Evolutionary conservation across 805 yeast species (phyloP).

Genomic region (Yarrowia osloensis): DNA sequence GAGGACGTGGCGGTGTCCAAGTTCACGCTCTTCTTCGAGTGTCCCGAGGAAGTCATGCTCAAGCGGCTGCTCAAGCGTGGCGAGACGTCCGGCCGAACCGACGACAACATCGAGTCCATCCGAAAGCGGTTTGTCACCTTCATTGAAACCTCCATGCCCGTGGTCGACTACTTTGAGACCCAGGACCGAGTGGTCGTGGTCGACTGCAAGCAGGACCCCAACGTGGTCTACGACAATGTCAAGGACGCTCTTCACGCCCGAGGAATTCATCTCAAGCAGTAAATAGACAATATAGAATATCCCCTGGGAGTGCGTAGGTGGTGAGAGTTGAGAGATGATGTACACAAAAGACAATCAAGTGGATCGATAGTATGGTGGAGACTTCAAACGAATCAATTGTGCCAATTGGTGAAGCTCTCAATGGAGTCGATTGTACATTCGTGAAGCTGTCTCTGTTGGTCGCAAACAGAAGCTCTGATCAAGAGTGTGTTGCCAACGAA

Average conservation of each 20-base stretch:
- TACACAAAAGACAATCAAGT: too few relatives aligned
- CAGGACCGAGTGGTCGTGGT: conserved; percentile 70
- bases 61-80: conserved; percentile 85
- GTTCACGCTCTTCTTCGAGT: conserved; percentile 50
- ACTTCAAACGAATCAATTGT: too few relatives aligned
- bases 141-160: conserved; percentile 27
- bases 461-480: too few relatives aligned
- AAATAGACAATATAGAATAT: background rate
- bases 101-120: conserved; percentile 90
- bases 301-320: too few relatives aligned
- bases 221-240: conserved; percentile 71
- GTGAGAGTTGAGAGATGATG: too few relatives aligned
- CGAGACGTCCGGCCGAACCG: conserved; percentile 90
- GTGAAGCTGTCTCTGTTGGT: too few relatives aligned
- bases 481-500: too few relatives aligned
- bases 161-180: conserved; percentile 18
- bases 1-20: conserved; percentile 50
- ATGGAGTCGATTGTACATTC: too few relatives aligned
- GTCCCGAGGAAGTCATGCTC: conserved; percentile 82
- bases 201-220: conserved; percentile 77
- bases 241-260: conserved; percentile 57
- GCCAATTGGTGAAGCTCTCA: too few relatives aligned
- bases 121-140: conserved; percentile 71
- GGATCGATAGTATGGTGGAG: too few relatives aligned
- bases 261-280: conserved; percentile 27